Base-by-base conservation (phyloP, 2,329 filamentous ascomycete species). In the Trichophyton benhamiae region DNA sequence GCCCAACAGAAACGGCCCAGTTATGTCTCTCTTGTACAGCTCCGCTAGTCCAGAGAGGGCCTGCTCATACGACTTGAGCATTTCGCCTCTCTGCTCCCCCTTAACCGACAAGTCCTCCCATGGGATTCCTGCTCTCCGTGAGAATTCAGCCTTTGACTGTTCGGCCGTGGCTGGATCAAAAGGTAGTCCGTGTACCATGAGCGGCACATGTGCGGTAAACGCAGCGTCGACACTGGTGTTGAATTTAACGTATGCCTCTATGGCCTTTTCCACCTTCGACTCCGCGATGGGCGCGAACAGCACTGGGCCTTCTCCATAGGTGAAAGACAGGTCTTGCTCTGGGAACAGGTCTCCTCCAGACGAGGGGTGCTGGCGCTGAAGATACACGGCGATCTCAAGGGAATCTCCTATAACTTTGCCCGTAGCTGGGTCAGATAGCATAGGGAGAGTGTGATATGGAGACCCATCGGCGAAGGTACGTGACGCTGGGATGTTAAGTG, bases 351-450 rank as follows among this genome's bases (percentile, higher is more conserved):
- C 57, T 9, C 57, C 57, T n/a, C 36, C 57, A 1, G 36, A 58
- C 8, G 55, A 41, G 1, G 76, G 69, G 33, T 70, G 61, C 0
- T 69, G 75, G 0, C 76, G 71, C 25, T 86, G 78, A 1, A 87
- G 75, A 66, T 85, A 81, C 25, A 79, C 70, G 3, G 84, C 85
- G 63, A 87, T 87, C 58, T 87, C 84, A 67, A 86, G 85, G 1
- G 83, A 83, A 71, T 87, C 85, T 3, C 84, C 84, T 2, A 86
- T 60, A 0, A 75, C 58, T 0, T 70, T 62, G 3, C 67, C 68
- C 0, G 77, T 79, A n/a, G 67, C 61, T 0, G 74, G 68, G 58
- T 86, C 81, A 0, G 73, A 66, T 22, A 87, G 69, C 46, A 86
- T 76, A 1, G 85, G 84, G 0, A 87, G 76, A 1, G 84, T 87